Evolutionary conservation across 371 early-diverging fungal genomes (phyloP).

Genomic region (Mortierella sp.): DNA sequence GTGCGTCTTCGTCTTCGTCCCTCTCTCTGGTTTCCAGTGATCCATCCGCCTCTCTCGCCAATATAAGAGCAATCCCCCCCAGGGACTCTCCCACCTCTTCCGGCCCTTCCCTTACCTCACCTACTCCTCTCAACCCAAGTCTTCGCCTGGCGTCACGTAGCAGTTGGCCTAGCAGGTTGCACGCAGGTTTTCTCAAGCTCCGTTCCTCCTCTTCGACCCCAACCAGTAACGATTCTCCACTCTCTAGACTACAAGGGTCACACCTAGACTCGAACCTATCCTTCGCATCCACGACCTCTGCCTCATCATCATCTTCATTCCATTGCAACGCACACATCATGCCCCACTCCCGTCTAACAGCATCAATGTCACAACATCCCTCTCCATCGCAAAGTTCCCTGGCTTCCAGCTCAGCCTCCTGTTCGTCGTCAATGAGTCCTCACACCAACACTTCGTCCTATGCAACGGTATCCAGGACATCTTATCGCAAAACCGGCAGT

Average conservation of each 20-base stretch:
- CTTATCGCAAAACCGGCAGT: constrained; percentile 8
- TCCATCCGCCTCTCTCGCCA: neutral
- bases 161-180: too few species aligned
- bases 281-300: neutral
- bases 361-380: constrained; percentile 26
- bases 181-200: too few species aligned
- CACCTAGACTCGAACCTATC: constrained; percentile 15
- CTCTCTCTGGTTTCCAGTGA: neutral
- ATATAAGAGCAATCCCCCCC: constrained; percentile 5
- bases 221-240: too few species aligned
- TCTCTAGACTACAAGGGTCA: constrained; percentile 2
- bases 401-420: constrained; percentile 17
- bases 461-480: constrained; percentile 14
- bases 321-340: neutral
- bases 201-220: neutral
- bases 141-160: too few species aligned
- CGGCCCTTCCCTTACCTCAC: constrained; percentile 4
- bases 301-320: constrained; percentile 5
- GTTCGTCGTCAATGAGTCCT: constrained; percentile 2
- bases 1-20: neutral
- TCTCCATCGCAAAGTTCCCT: constrained; percentile 17
- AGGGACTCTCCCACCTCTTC: neutral
- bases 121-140: neutral
- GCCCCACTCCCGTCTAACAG: constrained; percentile 10
- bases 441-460: neutral